Conservation (phyloP, 805 yeast genomes). For the Metschnikowia kofuensis region DNA sequence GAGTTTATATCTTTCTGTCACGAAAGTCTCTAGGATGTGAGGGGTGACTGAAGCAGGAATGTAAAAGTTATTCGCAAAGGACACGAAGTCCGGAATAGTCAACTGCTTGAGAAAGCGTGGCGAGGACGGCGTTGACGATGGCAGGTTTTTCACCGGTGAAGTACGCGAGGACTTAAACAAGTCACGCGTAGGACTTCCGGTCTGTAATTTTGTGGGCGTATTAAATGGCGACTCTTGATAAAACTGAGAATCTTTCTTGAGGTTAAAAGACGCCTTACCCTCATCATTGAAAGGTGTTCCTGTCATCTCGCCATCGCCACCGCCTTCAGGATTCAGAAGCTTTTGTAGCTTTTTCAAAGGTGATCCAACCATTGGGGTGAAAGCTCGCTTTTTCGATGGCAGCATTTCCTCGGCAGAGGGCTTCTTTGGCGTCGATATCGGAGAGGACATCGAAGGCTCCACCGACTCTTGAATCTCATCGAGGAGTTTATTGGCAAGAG, state of each 20-base stretch:
- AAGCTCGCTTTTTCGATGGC: constrained; percentile 16
- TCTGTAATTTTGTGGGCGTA: not conserved
- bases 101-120: constrained; percentile 20
- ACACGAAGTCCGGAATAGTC: constrained; percentile 34
- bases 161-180: constrained; percentile 21
- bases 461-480: constrained; percentile 44
- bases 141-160: constrained; percentile 8
- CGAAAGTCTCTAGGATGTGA: constrained; percentile 48
- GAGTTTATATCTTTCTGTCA: constrained; percentile 49
- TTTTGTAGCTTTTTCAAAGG: constrained; percentile 37
- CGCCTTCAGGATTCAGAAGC: constrained; percentile 15
- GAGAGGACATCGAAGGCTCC: constrained; percentile 25
- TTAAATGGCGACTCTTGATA: constrained; percentile 15
- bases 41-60: constrained; percentile 53
- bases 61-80: constrained; percentile 61
- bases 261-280: not conserved
- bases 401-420: constrained; percentile 14
- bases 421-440: constrained; percentile 19
- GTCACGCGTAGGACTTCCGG: constrained; percentile 1
- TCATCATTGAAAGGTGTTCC: constrained; percentile 14
- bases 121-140: constrained; percentile 4
- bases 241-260: not conserved
- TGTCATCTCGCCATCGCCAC: constrained; percentile 1
- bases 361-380: constrained; percentile 34
- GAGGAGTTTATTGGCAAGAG: constrained; percentile 39